These are phyloP conservation scores for Kappamyces sp. DNA, from an alignment of 192 early-diverging fungal genomes.

Conservation along the genomic window DNA sequence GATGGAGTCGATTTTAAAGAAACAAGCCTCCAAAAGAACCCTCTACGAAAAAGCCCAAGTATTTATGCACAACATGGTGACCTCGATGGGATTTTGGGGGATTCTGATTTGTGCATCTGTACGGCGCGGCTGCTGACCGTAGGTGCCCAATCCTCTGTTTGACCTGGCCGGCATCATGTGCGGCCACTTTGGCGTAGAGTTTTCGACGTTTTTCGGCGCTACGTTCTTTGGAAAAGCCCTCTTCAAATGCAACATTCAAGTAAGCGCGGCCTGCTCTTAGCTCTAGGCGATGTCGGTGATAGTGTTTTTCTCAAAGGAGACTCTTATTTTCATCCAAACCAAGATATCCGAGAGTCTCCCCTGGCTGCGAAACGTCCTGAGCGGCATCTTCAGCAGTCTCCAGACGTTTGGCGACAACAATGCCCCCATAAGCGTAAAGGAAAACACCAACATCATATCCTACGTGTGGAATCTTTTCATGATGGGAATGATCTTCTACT, in stretches of 20 bases:
- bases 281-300: constrained; percentile 67
- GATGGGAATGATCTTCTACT: constrained; percentile 77
- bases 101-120: constrained; percentile 88
- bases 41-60: constrained; percentile 65
- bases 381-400: constrained; percentile 13
- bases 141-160: constrained; percentile 95
- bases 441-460: constrained; percentile 46
- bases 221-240: constrained; percentile 91
- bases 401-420: neutral
- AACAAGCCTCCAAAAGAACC: constrained; percentile 45
- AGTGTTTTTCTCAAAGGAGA: constrained; percentile 75
- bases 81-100: constrained; percentile 78
- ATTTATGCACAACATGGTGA: constrained; percentile 63
- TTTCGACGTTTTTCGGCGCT: constrained; percentile 92
- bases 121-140: constrained; percentile 17
- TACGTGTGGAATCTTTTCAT: constrained; percentile 76
- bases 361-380: constrained; percentile 33
- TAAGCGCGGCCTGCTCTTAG: constrained; percentile 20
- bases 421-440: constrained; percentile 1
- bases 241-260: constrained; percentile 81
- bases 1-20: constrained; percentile 40
- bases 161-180: constrained; percentile 95
- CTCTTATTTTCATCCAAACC: constrained; percentile 51
- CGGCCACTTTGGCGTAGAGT: constrained; percentile 85
- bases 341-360: constrained; percentile 53